Conservation (phyloP, 202 grass and related monocot genomes). For the Sporobolus alterniflorus region DNA sequence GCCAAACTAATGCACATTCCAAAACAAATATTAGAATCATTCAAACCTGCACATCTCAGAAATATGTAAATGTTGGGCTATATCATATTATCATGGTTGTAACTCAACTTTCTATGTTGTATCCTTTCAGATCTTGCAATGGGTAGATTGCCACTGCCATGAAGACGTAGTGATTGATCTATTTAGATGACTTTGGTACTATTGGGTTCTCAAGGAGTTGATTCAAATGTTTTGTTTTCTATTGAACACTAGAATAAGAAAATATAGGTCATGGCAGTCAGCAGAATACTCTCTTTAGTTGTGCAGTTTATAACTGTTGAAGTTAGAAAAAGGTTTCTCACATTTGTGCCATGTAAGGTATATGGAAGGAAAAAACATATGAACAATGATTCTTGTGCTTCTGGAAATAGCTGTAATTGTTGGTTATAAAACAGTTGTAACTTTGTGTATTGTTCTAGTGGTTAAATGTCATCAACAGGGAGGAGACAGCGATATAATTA, state of each 20-base stretch:
- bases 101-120: background rate
- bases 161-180: background rate
- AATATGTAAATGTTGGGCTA: background rate
- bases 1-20: background rate
- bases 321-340: background rate
- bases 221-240: background rate
- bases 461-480: background rate
- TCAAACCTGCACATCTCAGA: background rate
- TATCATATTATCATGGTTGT: background rate
- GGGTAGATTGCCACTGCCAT: slow-evolving; percentile 1
- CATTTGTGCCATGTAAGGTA: background rate
- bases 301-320: background rate
- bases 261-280: background rate
- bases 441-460: background rate
- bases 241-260: background rate
- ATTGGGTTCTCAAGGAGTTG: background rate
- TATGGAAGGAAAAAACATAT: background rate
- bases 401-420: background rate
- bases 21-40: background rate
- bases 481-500: background rate
- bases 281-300: background rate
- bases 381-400: background rate
- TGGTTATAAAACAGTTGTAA: background rate
- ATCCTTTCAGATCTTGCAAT: slow-evolving; percentile 23
- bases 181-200: background rate